Base-by-base conservation (phyloP, 2,329 filamentous ascomycete genomes). In the Trichoderma sp. region DNA sequence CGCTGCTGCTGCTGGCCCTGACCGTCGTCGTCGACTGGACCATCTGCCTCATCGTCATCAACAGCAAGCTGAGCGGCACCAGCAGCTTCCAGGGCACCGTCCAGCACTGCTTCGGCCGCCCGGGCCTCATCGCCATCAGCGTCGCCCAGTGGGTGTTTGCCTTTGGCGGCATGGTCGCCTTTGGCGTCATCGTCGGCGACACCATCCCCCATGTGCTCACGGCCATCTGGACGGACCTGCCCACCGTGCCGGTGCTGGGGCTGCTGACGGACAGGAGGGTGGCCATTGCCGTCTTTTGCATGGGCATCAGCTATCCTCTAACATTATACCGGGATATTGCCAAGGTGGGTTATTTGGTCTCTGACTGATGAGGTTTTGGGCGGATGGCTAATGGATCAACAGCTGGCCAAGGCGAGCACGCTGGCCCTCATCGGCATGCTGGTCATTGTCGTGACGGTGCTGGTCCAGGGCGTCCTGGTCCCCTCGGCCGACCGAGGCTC, bases 151-250 rank as follows among this genome's bases (percentile, higher is more conserved):
- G 94, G 94, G 90, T 92, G 30, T 99, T 99, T 83, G 95, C 95
- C 3, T 99, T 98, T 81, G 95, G 95, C 64, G 95, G 95, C 69
- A 99, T 99, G 95, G 88, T 99, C 64, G 95, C 95, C 15, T 99
- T 98, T 77, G 95, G 93, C 70, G 93, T 99, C 72, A 97, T 99
- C 73, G 91, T 99, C 10, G 95, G 95, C 66, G 95, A 99, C 76
- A 93, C 92, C 0, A 97, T 99, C 74, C 95, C 95, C 3, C 92
- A 93, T 75, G 95, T 99, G 55, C 77, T 98, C 72, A 80, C 83
- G 55, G 92, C 93, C 5, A 77, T 97, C 5, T 97, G 94, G 80
- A 93, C 95, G 0, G 86, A 85, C 3, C 75, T 98, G 66, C 79
- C 81, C 45, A 81, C 88, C 34, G 87, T 90, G 75, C 88, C 92